Evolutionary conservation across 1,139 yeast genomes (phyloP).

Genomic region (Suhomyces bolitotheri): DNA sequence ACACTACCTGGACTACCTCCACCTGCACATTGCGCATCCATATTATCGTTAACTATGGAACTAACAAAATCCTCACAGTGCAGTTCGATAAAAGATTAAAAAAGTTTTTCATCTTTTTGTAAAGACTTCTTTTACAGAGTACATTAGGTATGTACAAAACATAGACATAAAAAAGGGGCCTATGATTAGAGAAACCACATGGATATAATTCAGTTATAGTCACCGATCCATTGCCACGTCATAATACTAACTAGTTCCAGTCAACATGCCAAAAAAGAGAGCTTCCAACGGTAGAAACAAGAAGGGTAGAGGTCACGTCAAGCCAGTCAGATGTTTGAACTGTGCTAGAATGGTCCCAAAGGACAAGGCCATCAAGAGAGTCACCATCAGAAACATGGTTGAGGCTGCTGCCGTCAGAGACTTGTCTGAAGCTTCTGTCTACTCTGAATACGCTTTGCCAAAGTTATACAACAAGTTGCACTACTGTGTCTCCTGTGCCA

Average conservation of each 20-base stretch:
- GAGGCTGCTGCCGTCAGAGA: constrained; percentile 99
- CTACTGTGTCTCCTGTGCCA: constrained; percentile 99
- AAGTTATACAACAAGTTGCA: constrained; percentile 99
- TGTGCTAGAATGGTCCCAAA: constrained; percentile 99
- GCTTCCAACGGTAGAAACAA: constrained; percentile 99
- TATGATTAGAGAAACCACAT: too few relatives aligned
- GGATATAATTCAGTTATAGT: too few relatives aligned
- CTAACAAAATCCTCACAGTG: constrained; percentile 13
- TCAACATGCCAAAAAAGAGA: constrained; percentile 99
- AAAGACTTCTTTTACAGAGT: constrained; percentile 16
- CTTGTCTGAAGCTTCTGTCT: constrained; percentile 98
- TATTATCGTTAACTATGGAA: constrained; percentile 3
- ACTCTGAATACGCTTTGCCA: constrained; percentile 99
- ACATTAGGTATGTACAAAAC: constrained; percentile 19
- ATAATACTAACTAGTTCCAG: constrained; percentile 30
- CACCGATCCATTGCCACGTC: not conserved
- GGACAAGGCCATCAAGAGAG: constrained; percentile 99
- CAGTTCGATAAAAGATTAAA: constrained; percentile 14
- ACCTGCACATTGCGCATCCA: constrained; percentile 3
- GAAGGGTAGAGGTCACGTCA: constrained; percentile 99
- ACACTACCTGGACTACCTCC: not conserved
- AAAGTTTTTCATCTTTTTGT: constrained; percentile 16
- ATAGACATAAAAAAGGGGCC: too few relatives aligned
- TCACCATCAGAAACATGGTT: constrained; percentile 99
- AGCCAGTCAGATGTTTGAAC: constrained; percentile 99